phyloP scores from a whole-genome alignment of 129 eudicot genomes.

The Rutidosis leptorrhynchoides region DNA sequence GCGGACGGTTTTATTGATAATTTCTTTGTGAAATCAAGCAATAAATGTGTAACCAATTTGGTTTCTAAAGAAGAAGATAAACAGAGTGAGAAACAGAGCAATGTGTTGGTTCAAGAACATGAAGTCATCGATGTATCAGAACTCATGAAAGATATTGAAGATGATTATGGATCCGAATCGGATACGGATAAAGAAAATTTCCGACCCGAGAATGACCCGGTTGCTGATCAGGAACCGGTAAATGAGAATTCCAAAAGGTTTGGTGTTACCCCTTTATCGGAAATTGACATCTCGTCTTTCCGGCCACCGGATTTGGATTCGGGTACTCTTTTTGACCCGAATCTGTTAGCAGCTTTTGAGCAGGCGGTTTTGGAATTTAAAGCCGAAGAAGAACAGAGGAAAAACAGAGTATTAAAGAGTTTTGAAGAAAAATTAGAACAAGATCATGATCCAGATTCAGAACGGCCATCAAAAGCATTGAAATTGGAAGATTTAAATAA shows the following conservation, averaged over 20 bases:
- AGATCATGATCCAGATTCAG: constrained; percentile 18
- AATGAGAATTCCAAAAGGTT: not conserved
- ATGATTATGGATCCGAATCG: constrained; percentile 37
- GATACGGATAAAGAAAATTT: constrained; percentile 53
- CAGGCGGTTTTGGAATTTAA: constrained; percentile 58
- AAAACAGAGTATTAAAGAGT: constrained; percentile 18
- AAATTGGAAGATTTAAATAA: constrained; percentile 40
- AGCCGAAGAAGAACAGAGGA: constrained; percentile 48
- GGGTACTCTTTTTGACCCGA: constrained; percentile 62
- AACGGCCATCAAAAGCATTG: constrained; percentile 42
- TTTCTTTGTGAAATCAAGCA: constrained; percentile 33
- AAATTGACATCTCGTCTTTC: constrained; percentile 51
- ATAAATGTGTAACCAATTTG: constrained; percentile 26
- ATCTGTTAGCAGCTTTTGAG: constrained; percentile 67
- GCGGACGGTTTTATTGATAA: constrained; percentile 36
- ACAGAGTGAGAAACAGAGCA: constrained; percentile 14
- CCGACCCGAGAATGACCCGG: constrained; percentile 27
- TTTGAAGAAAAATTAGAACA: constrained; percentile 9
- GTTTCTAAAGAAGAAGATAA: constrained; percentile 34
- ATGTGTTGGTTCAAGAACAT: constrained; percentile 42
- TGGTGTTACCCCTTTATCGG: constrained; percentile 36
- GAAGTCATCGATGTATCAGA: constrained; percentile 66
- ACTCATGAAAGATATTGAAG: constrained; percentile 71
- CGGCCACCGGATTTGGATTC: constrained; percentile 71
- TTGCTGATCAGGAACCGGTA: constrained; percentile 10